Evolutionary conservation across 495 filamentous ascomycete species (phyloP), one percentile per base, ranked within the genome.

Genomic region (Terfezia boudieri): DNA sequence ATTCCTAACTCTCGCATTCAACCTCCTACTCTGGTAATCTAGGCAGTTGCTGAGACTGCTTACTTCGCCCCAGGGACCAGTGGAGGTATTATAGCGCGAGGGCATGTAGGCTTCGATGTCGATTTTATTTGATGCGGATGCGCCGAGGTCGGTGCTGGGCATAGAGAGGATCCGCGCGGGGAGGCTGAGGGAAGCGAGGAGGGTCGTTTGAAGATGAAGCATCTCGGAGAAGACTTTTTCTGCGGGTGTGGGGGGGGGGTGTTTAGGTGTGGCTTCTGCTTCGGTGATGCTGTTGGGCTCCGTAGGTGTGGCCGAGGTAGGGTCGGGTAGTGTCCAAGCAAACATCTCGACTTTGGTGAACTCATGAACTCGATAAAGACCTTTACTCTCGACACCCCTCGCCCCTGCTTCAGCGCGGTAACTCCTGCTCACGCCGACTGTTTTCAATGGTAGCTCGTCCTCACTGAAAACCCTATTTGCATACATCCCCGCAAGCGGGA

Each of bases 341-440:
- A 98, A 98, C 71, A 98, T 78, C 66, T 98, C 90, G 1, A 96
- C 89, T 63, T 98, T 98, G 41, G 86, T 93, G 69, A 98, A 98
- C 66, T 98, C 90, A 70, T 96, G 90, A n/a, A 98, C 90, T 11
- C 90, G 81, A 69, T 96, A 98, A 8, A 98, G 73, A 9, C 90
- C 90, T 69, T 95, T 95, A 8, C 84, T 92, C 43, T 93, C 85
- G 22, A 77, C 78, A 36, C 90, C 90, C 17, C 90, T 73, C 6
- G 84, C 81, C 17, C 90, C 90, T 1, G 90, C 92, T 68, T 98
- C 90, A 14, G 90, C 90, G 50, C 90, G 80, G 64, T 93, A 98
- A 69, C 86, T 90, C 4, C 90, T 75, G 48, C 84, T 92, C 1
- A 81, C 77, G 8, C 83, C 90, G 6, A 90, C 85, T 4, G 81